Evolutionary conservation across 1,139 yeast genomes (phyloP), one percentile per base, ranked within the genome.

Genomic region (Taphrina deformans): DNA sequence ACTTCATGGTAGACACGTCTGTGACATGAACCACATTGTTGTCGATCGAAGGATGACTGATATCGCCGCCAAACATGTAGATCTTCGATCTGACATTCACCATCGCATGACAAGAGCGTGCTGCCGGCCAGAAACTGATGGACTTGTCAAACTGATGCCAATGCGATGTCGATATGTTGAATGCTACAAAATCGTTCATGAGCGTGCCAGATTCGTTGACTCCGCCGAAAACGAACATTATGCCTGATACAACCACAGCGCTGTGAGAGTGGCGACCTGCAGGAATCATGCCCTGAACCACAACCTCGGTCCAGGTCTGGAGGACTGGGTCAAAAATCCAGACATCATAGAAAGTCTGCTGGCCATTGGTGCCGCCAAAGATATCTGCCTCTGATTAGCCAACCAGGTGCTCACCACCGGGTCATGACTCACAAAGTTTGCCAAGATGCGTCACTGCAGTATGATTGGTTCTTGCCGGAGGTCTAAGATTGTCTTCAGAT

Each of bases 181-280:
- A 31, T 7, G 51, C 60, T n/a, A 14, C 16, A 23, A 55, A 40
- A 29, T 55, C 60, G 51, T 29, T 31, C 60, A 35, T 38, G 52
- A 24, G 12, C 14, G 24, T 21, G n/a, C 51, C 51, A 21, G 31
- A 16, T 1, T 24, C 60, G 27, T 55, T 18, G 24, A 44, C 41
- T 12, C 60, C 60, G 7, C 60, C 60, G n/a, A 23, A 24, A 26
- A 55, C 27, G 41, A 38, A 55, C 60, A 55, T 55, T 40, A 55
- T 44, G 27, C 60, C 60, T 9, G 46, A 31, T 9, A 55, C 33
- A 10, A 55, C 51, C 3, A 41, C 51, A 7, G 60, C 60, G 16
- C 41, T 31, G 33, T 55, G 60, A 9, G 41, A 40, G 41, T 55
- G 60, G 12, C 60, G 60, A 9, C 31, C 23, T 1, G 40, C 51